phyloP scores from a whole-genome alignment of 1,139 yeast species.

The Groenewaldozyma auringiensis region DNA sequence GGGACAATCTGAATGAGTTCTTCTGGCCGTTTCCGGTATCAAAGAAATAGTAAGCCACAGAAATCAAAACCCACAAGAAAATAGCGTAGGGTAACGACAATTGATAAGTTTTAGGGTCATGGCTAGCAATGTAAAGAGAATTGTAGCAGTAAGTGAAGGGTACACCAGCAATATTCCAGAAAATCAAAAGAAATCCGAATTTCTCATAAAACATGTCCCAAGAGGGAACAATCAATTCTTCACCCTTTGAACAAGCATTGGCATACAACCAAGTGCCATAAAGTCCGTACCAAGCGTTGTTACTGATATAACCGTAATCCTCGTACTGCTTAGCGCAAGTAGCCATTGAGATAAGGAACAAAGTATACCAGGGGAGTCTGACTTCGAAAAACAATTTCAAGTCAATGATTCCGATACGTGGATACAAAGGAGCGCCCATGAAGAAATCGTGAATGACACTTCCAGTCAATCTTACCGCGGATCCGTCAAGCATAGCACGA shows the following conservation, averaged over 20 bases:
- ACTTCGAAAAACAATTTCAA: slow-evolving; percentile 96
- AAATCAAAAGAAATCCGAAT: slow-evolving; percentile 94
- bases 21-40: slow-evolving; percentile 95
- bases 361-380: slow-evolving; percentile 91
- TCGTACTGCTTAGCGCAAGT: slow-evolving; percentile 74
- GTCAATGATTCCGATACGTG: slow-evolving; percentile 87
- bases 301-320: slow-evolving; percentile 65
- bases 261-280: slow-evolving; percentile 92
- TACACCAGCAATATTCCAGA: slow-evolving; percentile 99
- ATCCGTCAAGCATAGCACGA: slow-evolving; percentile 37
- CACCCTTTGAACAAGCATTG: slow-evolving; percentile 96
- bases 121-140: slow-evolving; percentile 72
- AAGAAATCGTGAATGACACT: slow-evolving; percentile 83
- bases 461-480: slow-evolving; percentile 84
- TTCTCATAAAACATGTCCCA: slow-evolving; percentile 99
- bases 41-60: slow-evolving; percentile 79
- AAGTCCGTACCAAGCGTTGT: slow-evolving; percentile 66
- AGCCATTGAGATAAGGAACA: slow-evolving; percentile 70
- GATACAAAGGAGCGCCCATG: slow-evolving; percentile 97
- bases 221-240: slow-evolving; percentile 91
- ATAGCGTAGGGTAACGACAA: slow-evolving; percentile 58
- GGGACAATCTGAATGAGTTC: slow-evolving; percentile 80
- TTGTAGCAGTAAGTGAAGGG: slow-evolving; percentile 97
- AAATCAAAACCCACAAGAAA: slow-evolving; percentile 47
- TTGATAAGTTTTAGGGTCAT: slow-evolving; percentile 71